Percentiles rank a stretch among this genome's conserved stretches.
Conservation (phyloP, 2,329 filamentous ascomycete species). For the Exophiala xenobiotica region DNA sequence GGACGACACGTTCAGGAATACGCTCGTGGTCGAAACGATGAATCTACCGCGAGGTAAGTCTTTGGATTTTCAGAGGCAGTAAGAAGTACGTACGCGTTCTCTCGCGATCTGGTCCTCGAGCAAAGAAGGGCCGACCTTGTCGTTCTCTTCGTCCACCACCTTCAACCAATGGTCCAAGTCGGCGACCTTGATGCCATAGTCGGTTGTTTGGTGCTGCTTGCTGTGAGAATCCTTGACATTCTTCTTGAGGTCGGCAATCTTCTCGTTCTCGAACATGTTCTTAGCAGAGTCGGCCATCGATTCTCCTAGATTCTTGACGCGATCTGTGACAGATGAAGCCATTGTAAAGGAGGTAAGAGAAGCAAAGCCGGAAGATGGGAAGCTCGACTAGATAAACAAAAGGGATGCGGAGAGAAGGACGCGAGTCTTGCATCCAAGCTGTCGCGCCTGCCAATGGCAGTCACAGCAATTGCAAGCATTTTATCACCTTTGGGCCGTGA, state of each 20-base stretch:
- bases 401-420: not conserved
- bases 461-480: not conserved
- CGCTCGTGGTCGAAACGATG: conserved; percentile 72
- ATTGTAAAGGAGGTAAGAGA: conserved; percentile 8
- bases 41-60: conserved; percentile 36
- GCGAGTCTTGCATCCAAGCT: not conserved
- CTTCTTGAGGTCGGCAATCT: conserved; percentile 53
- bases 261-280: conserved; percentile 24
- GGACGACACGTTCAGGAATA: conserved; percentile 67
- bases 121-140: conserved; percentile 65
- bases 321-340: conserved; percentile 20
- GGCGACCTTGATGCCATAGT: conserved; percentile 71
- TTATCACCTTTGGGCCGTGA: not conserved
- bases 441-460: not conserved
- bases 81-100: conserved; percentile 61
- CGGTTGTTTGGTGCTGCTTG: conserved; percentile 66
- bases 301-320: conserved; percentile 15
- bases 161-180: conserved; percentile 78
- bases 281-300: conserved; percentile 14
- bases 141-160: conserved; percentile 52
- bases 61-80: not conserved
- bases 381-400: conserved; percentile 12
- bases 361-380: not conserved
- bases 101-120: conserved; percentile 71
- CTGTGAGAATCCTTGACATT: conserved; percentile 54